These are phyloP conservation scores for Simplicillium aogashimaense DNA, from an alignment of 2,329 filamentous ascomycete species.

Conservation along the genomic window DNA sequence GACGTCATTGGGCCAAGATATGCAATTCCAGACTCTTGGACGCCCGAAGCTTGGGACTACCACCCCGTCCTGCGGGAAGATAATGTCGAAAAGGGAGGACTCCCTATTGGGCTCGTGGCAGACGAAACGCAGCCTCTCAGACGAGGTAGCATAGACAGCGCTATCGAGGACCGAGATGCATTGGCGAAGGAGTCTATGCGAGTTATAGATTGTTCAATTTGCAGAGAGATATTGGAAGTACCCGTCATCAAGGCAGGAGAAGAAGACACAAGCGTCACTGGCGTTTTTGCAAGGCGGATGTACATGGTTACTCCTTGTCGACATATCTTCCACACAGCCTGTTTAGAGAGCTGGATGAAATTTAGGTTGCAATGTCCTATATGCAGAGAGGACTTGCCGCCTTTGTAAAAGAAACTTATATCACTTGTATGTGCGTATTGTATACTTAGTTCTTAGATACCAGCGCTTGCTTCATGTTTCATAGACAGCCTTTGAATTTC, in stretches of 20 bases:
- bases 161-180: constrained; percentile 11
- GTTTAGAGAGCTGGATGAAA: constrained; percentile 93
- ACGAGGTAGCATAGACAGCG: background rate
- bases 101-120: constrained; percentile 63
- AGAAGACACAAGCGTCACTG: constrained; percentile 45
- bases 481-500: no score
- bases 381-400: constrained; percentile 80
- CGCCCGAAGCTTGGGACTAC: constrained; percentile 82
- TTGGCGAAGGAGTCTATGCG: constrained; percentile 23
- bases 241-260: constrained; percentile 60
- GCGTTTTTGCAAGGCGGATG: constrained; percentile 65
- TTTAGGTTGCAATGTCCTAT: constrained; percentile 91
- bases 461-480: no score
- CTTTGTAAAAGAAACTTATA: constrained; percentile 46
- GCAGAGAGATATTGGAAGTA: constrained; percentile 83
- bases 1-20: constrained; percentile 83
- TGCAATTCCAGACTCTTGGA: constrained; percentile 61
- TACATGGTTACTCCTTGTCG: constrained; percentile 98
- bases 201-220: constrained; percentile 87
- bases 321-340: constrained; percentile 89
- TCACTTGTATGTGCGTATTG: background rate
- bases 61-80: constrained; percentile 83
- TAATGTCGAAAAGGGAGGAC: constrained; percentile 64
- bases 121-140: constrained; percentile 14
- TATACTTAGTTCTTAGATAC: no score